phyloP scores from a whole-genome alignment of 805 yeast genomes.

The Suhomyces faveliae region DNA sequence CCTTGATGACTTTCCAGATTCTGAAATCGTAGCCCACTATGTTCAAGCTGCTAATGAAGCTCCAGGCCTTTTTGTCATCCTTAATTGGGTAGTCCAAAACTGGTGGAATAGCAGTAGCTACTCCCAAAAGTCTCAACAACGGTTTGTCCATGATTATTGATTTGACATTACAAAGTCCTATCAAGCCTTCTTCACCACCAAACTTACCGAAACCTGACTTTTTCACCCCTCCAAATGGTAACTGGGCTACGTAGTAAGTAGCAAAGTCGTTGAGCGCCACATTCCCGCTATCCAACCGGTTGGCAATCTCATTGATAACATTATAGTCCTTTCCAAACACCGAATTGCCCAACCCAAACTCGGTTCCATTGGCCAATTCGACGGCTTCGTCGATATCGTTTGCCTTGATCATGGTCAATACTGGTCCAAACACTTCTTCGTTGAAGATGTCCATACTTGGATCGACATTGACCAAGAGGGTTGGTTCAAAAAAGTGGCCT shows the following conservation, averaged over 20 bases:
- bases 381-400: slow-evolving; percentile 64
- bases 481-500: slow-evolving; percentile 92
- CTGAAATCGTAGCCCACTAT: slow-evolving; percentile 80
- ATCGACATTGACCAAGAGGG: slow-evolving; percentile 79
- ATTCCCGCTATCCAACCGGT: slow-evolving; percentile 73
- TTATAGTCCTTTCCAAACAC: slow-evolving; percentile 70
- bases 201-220: slow-evolving; percentile 97
- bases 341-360: slow-evolving; percentile 89
- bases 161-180: slow-evolving; percentile 85
- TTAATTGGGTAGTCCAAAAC: slow-evolving; percentile 90
- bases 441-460: slow-evolving; percentile 73
- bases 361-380: slow-evolving; percentile 75
- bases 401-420: slow-evolving; percentile 78
- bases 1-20: slow-evolving; percentile 57
- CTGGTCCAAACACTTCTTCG: slow-evolving; percentile 94
- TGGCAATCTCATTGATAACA: slow-evolving; percentile 62
- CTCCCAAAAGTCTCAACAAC: slow-evolving; percentile 52
- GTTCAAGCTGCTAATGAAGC: slow-evolving; percentile 76
- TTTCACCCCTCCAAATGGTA: slow-evolving; percentile 94
- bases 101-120: slow-evolving; percentile 81
- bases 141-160: slow-evolving; percentile 83
- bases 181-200: slow-evolving; percentile 96
- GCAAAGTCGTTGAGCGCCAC: slow-evolving; percentile 98
- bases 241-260: slow-evolving; percentile 89
- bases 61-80: slow-evolving; percentile 83